phyloP scores from a whole-genome alignment of 2,329 filamentous ascomycete species.

The Talaromyces sp. region DNA sequence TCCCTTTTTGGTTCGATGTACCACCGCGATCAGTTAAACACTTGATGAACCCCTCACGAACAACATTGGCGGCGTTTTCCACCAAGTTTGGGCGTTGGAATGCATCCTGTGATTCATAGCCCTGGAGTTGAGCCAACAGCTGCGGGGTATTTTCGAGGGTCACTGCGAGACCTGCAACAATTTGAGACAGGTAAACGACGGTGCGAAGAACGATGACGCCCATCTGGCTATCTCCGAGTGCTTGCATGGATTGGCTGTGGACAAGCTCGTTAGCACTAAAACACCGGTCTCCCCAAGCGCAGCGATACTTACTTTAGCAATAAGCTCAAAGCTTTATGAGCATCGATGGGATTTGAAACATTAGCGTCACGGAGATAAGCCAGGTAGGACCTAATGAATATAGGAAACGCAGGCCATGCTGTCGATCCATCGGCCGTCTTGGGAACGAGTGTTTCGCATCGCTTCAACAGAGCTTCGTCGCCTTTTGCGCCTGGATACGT shows the following conservation, averaged over 20 bases:
- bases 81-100: constrained; percentile 73
- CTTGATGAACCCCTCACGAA: constrained; percentile 85
- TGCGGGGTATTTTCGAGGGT: constrained; percentile 76
- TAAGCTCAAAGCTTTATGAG: constrained; percentile 68
- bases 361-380: constrained; percentile 76
- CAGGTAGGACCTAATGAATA: constrained; percentile 77
- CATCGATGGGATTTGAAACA: constrained; percentile 66
- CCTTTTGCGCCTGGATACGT: constrained; percentile 50
- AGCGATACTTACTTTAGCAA: constrained; percentile 62
- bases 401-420: constrained; percentile 71
- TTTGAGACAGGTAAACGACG: constrained; percentile 73
- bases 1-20: constrained; percentile 53
- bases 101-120: constrained; percentile 40
- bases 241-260: constrained; percentile 71
- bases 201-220: constrained; percentile 79
- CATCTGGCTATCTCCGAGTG: constrained; percentile 71
- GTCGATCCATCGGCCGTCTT: constrained; percentile 57
- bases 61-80: constrained; percentile 80
- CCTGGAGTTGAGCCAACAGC: constrained; percentile 60
- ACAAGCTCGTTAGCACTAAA: neutral
- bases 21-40: constrained; percentile 77
- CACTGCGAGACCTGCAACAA: constrained; percentile 77
- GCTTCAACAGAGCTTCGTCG: constrained; percentile 51
- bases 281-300: neutral
- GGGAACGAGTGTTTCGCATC: constrained; percentile 61